A percentile compares a stretch with the other conserved stretches of the same genome.
These are phyloP conservation scores for Emergomyces africanus DNA, from an alignment of 2,329 filamentous ascomycete species.

Conservation along the genomic window DNA sequence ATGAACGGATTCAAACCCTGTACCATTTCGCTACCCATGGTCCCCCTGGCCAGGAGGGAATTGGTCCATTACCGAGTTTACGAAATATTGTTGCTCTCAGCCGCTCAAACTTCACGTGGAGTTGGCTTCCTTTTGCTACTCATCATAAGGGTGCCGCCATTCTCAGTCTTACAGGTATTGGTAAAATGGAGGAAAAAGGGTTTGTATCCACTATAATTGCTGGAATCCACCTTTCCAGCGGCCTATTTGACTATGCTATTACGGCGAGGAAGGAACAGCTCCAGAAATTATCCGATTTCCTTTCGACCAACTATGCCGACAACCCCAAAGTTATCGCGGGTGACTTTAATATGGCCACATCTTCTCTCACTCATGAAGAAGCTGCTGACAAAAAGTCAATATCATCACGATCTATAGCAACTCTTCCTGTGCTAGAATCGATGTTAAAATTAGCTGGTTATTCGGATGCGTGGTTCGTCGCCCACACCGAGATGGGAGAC, in stretches of 20 bases:
- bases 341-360: slow-evolving; percentile 54
- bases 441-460: slow-evolving; percentile 36
- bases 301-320: slow-evolving; percentile 29
- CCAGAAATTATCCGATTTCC: slow-evolving; percentile 35
- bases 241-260: slow-evolving; percentile 47
- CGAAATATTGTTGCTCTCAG: slow-evolving; percentile 51
- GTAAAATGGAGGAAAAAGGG: slow-evolving; percentile 12
- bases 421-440: slow-evolving; percentile 36
- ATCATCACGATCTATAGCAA: slow-evolving; percentile 35
- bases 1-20: slow-evolving; percentile 32
- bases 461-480: slow-evolving; percentile 40
- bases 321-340: slow-evolving; percentile 47
- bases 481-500: slow-evolving; percentile 34
- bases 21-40: slow-evolving; percentile 49
- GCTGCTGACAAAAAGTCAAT: slow-evolving; percentile 43
- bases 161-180: slow-evolving; percentile 30
- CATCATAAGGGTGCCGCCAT: slow-evolving; percentile 48
- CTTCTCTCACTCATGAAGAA: slow-evolving; percentile 40
- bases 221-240: slow-evolving; percentile 49
- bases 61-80: slow-evolving; percentile 46
- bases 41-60: slow-evolving; percentile 39
- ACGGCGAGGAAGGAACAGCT: slow-evolving; percentile 46
- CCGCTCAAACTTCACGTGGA: slow-evolving; percentile 43
- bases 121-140: slow-evolving; percentile 39
- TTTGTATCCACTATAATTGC: slow-evolving; percentile 38